Base-by-base conservation (phyloP, 192 early-diverging fungal genomes). In the Rhizophlyctis rosea region DNA sequence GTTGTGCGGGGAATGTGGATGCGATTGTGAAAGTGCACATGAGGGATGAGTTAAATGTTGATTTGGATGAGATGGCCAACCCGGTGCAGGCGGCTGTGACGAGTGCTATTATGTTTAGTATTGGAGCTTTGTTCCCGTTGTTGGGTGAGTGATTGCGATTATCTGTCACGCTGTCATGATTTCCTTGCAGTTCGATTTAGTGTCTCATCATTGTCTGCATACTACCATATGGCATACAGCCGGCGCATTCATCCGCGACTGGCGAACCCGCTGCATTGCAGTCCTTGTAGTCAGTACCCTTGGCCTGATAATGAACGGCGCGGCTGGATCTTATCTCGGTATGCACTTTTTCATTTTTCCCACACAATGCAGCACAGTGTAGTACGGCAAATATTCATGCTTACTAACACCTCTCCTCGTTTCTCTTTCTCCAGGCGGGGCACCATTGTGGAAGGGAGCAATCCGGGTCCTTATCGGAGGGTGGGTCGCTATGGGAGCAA, bases 11-110 rank as follows among this genome's bases (percentile, higher is more conserved):
- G 18, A 63, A 72, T 59, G 62, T 78, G 34, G 73, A 76, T 56
- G 65, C 65, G 56, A 59, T 78, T 34, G 73, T 77, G 24, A 62
- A 69, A 32, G 59, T 75, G 5, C 77, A 79, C 50, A 34, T 75
- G 24, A 54, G 76, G 36, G 77, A 79, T 34, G 77, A 79, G 57
- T 55, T 79, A 24, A 79, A 64, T 32, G 79, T 78, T 5, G 72
- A 79, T 52, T 64, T 79, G 2, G 69, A 74, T 44, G 64, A 77
- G 24, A 50, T 79, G 30, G 44, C 72, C 23, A 79, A 79, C 48
- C 76, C 76, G 24, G 32, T 62, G 34, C 62, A 76, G 53, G 77
- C 77, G 4, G 71, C 72, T 24, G 50, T 70, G 3, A 62, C 72
- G 13, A 57, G 49, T 4, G 76, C 73, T 2, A 27, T 75, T 4